Evolutionary conservation across 768 basidiomycete species (phyloP).

Genomic region (Leccinum incarnatum): DNA sequence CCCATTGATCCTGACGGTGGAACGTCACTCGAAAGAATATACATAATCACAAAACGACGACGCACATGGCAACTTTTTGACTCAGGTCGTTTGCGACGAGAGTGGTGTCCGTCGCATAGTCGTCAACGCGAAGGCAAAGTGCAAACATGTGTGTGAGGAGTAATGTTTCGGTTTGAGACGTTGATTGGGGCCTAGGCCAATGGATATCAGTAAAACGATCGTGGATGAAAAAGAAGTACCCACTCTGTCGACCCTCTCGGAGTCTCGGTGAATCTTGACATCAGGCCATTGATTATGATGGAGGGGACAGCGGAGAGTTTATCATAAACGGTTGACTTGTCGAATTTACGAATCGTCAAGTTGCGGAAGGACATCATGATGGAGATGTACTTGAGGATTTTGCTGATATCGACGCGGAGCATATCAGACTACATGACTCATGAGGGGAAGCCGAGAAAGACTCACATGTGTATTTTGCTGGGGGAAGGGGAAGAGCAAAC

Average conservation of each 20-base stretch:
- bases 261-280: too few relatives aligned
- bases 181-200: constrained; percentile 44
- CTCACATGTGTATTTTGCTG: constrained; percentile 64
- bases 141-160: constrained; percentile 79
- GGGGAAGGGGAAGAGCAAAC: constrained; percentile 41
- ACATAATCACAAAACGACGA: constrained; percentile 3
- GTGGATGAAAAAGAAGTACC: neutral
- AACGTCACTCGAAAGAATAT: constrained; percentile 1
- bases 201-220: neutral
- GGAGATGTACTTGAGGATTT: too few relatives aligned
- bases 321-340: too few relatives aligned
- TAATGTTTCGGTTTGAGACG: constrained; percentile 66
- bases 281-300: too few relatives aligned
- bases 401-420: too few relatives aligned
- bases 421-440: too few relatives aligned
- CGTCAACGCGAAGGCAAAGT: constrained; percentile 75
- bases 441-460: constrained; percentile 5
- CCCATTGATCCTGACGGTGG: constrained; percentile 48
- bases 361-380: too few relatives aligned
- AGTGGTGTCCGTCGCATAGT: constrained; percentile 67
- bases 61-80: constrained; percentile 64
- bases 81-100: constrained; percentile 72
- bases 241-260: too few relatives aligned
- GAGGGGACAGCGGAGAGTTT: too few relatives aligned
- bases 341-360: too few relatives aligned